These are phyloP conservation scores for Talaromyces sp. DNA, from an alignment of 2,329 filamentous ascomycete genomes.

Conservation along the genomic window DNA sequence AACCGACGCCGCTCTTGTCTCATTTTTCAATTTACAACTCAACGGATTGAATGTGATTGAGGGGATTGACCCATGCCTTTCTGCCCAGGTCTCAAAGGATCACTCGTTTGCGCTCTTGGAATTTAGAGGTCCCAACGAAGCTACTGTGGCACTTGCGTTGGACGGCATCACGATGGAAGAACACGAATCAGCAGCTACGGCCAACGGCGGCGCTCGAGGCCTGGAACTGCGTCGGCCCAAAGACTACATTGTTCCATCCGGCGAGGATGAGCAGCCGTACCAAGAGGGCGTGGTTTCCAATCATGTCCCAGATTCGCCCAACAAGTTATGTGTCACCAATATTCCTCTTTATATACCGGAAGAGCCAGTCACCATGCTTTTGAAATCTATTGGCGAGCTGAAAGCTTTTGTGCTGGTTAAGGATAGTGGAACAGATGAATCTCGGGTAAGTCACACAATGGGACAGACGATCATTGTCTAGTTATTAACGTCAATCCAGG, in stretches of 20 bases:
- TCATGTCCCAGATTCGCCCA: slow-evolving; percentile 81
- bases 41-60: slow-evolving; percentile 94
- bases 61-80: slow-evolving; percentile 75
- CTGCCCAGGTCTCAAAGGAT: slow-evolving; percentile 75
- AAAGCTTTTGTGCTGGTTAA: slow-evolving; percentile 90
- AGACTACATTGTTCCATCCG: slow-evolving; percentile 82
- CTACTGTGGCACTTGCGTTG: slow-evolving; percentile 83
- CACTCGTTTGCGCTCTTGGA: slow-evolving; percentile 79
- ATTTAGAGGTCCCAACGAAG: slow-evolving; percentile 80
- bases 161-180: slow-evolving; percentile 87
- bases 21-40: slow-evolving; percentile 93
- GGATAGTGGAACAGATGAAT: slow-evolving; percentile 78
- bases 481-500: slow-evolving; percentile 48
- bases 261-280: slow-evolving; percentile 63
- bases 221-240: slow-evolving; percentile 81
- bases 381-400: slow-evolving; percentile 85
- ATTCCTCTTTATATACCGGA: slow-evolving; percentile 84
- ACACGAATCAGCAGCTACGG: slow-evolving; percentile 52
- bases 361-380: slow-evolving; percentile 83
- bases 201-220: slow-evolving; percentile 50
- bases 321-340: slow-evolving; percentile 91
- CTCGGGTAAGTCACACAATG: slow-evolving; percentile 59
- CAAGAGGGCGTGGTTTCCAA: slow-evolving; percentile 73
- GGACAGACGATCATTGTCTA: background rate
- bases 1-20: slow-evolving; percentile 69